Conservation (phyloP, 495 filamentous ascomycete genomes). For the Xylaria cubensis region DNA sequence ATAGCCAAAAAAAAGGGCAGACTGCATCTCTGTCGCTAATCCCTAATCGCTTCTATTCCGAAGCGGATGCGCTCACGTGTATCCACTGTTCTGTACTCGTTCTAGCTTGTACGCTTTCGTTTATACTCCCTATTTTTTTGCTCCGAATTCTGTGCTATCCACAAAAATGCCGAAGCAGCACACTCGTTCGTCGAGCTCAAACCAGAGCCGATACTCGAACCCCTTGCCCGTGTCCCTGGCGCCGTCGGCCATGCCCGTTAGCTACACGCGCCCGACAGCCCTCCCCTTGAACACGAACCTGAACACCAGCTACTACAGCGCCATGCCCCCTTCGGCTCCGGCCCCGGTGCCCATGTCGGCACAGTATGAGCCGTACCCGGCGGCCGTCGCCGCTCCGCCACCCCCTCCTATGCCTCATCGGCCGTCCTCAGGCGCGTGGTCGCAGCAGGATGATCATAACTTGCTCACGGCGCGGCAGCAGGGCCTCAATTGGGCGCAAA, state of each 20-base stretch:
- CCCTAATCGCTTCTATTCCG: constrained; percentile 23
- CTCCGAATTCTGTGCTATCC: constrained; percentile 17
- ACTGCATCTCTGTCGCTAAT: constrained; percentile 27
- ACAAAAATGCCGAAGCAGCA: constrained; percentile 47
- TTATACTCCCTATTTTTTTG: constrained; percentile 23
- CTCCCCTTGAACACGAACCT: constrained; percentile 36
- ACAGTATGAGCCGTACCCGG: constrained; percentile 49
- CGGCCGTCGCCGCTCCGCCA: constrained; percentile 40
- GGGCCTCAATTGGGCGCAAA: constrained; percentile 75
- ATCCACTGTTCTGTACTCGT: constrained; percentile 13
- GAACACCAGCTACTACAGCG: constrained; percentile 35
- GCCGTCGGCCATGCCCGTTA: constrained; percentile 39
- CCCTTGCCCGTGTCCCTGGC: constrained; percentile 41
- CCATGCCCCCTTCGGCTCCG: constrained; percentile 35
- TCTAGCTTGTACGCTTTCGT: constrained; percentile 19
- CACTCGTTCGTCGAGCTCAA: constrained; percentile 42
- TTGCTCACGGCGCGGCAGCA: constrained; percentile 66
- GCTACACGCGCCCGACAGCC: constrained; percentile 37
- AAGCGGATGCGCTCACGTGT: constrained; percentile 3
- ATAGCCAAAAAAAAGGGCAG: constrained; percentile 15
- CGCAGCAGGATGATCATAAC: constrained; percentile 66
- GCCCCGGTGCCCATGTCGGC: constrained; percentile 38
- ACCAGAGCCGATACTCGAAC: constrained; percentile 42
- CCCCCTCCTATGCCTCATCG: constrained; percentile 51
- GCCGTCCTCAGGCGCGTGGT: constrained; percentile 66